These are phyloP conservation scores for Castanea crenata DNA, from an alignment of 306 rosid species.

Conservation along the genomic window DNA sequence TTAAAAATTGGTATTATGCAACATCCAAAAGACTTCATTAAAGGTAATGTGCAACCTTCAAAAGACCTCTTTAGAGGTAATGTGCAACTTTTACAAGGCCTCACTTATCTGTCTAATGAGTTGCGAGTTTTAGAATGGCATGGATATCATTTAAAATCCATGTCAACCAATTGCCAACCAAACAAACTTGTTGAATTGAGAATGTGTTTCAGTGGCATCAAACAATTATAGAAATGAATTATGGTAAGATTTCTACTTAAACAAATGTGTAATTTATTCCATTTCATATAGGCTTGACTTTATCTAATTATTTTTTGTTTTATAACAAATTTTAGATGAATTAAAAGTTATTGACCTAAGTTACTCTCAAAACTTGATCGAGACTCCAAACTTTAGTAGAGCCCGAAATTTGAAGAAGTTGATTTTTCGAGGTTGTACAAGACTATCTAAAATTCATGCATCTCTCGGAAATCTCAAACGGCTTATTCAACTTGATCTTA, in stretches of 20 bases:
- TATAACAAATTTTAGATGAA: not conserved
- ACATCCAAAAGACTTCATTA: too few relatives aligned
- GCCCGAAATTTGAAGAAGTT: slow-evolving; percentile 2
- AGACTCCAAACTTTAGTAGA: not conserved
- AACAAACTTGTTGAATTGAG: too few relatives aligned
- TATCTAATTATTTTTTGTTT: not conserved
- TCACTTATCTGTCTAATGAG: not conserved
- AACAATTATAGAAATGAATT: too few relatives aligned
- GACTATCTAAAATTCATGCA: not conserved
- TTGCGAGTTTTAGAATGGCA: slow-evolving; percentile 2
- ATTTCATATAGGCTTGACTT: too few relatives aligned
- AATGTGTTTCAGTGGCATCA: too few relatives aligned
- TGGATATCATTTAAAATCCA: too few relatives aligned
- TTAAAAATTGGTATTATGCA: too few relatives aligned
- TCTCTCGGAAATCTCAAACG: slow-evolving; percentile 16
- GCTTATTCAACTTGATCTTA: not conserved
- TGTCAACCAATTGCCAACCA: too few relatives aligned
- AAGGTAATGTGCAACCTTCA: too few relatives aligned
- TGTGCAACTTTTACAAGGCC: slow-evolving; percentile 3
- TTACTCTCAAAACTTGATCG: not conserved
- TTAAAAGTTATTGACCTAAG: slow-evolving; percentile 4
- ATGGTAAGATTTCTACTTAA: not conserved
- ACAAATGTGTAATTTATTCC: too few relatives aligned
- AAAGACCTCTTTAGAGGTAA: not conserved
- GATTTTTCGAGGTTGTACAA: slow-evolving; percentile 5